phyloP scores from a whole-genome alignment of 2,329 filamentous ascomycete genomes.

The Talaromyces verruculosus region DNA sequence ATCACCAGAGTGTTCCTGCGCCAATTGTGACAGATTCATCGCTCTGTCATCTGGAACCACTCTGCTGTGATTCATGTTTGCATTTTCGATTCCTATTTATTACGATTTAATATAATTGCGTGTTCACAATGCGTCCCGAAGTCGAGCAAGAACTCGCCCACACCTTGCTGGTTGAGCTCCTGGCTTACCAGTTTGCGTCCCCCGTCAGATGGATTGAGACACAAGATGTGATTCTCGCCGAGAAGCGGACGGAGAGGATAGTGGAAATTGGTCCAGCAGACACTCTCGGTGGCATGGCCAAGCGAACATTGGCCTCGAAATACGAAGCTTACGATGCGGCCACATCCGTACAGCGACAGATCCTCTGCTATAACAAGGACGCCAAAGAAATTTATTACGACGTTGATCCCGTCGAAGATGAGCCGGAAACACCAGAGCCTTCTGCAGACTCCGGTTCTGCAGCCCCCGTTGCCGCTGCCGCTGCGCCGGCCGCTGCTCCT shows the following conservation, averaged over 20 bases:
- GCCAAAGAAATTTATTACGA: constrained; percentile 99
- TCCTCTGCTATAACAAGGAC: constrained; percentile 99
- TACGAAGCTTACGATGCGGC: constrained; percentile 99
- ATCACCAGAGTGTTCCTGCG: constrained; percentile 1
- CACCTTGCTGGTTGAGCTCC: constrained; percentile 95
- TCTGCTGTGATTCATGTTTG: constrained; percentile 17
- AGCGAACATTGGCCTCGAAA: constrained; percentile 90
- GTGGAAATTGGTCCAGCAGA: constrained; percentile 97
- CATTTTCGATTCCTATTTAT: constrained; percentile 7
- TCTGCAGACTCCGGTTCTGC: constrained; percentile 40
- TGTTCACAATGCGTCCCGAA: constrained; percentile 86
- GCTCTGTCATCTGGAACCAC: constrained; percentile 4
- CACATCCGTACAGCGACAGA: constrained; percentile 92
- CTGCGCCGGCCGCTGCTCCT: constrained; percentile 52
- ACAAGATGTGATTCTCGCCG: constrained; percentile 97
- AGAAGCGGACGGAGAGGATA: constrained; percentile 93
- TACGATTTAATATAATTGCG: constrained; percentile 21
- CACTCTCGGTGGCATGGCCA: constrained; percentile 96
- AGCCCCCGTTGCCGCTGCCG: constrained; percentile 42
- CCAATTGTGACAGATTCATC: constrained; percentile 14
- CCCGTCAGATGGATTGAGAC: constrained; percentile 99
- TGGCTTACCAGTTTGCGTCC: constrained; percentile 98
- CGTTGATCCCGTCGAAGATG: constrained; percentile 90
- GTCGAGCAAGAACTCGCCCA: constrained; percentile 99
- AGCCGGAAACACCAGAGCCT: constrained; percentile 60